Evolutionary conservation across 1,284 basidiomycete species (phyloP).

Genomic region (Leccinum ponderosum): DNA sequence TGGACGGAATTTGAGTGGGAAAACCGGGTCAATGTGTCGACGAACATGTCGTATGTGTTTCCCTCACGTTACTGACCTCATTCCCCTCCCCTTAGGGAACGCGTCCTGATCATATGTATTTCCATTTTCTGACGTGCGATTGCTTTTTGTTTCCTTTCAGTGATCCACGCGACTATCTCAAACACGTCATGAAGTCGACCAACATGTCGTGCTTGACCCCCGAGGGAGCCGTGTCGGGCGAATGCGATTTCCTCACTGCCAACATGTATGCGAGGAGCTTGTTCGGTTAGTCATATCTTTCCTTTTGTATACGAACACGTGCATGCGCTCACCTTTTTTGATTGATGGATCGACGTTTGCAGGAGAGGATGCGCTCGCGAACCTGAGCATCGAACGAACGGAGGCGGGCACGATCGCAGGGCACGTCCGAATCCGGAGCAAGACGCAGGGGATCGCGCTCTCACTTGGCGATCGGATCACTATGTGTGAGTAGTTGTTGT

Average conservation of each 20-base stretch:
- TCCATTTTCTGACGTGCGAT: not conserved
- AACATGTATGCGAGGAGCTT: slow-evolving; percentile 81
- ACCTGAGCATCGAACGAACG: slow-evolving; percentile 91
- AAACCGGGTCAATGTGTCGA: slow-evolving; percentile 85
- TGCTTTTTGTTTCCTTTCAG: slow-evolving; percentile 30
- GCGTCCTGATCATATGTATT: not conserved
- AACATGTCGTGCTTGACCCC: slow-evolving; percentile 89
- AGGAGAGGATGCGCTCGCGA: slow-evolving; percentile 97
- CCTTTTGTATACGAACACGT: not conserved
- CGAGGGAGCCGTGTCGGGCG: slow-evolving; percentile 77
- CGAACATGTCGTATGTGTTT: slow-evolving; percentile 55
- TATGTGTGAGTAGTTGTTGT: slow-evolving; percentile 56
- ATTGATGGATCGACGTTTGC: not conserved
- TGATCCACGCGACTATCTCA: slow-evolving; percentile 72
- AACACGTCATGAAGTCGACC: slow-evolving; percentile 80
- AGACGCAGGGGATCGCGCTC: slow-evolving; percentile 94
- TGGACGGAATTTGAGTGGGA: slow-evolving; percentile 95
- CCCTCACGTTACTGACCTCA: not conserved
- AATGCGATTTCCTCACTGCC: slow-evolving; percentile 82
- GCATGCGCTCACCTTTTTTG: not conserved
- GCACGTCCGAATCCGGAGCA: slow-evolving; percentile 91
- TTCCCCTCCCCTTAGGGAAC: not conserved
- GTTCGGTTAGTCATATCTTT: slow-evolving; percentile 54
- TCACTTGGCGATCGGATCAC: slow-evolving; percentile 92
- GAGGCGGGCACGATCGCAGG: slow-evolving; percentile 82